These are phyloP conservation scores for Pilatotrama ljubarskyi DNA, from an alignment of 768 basidiomycete genomes.

Conservation along the genomic window DNA sequence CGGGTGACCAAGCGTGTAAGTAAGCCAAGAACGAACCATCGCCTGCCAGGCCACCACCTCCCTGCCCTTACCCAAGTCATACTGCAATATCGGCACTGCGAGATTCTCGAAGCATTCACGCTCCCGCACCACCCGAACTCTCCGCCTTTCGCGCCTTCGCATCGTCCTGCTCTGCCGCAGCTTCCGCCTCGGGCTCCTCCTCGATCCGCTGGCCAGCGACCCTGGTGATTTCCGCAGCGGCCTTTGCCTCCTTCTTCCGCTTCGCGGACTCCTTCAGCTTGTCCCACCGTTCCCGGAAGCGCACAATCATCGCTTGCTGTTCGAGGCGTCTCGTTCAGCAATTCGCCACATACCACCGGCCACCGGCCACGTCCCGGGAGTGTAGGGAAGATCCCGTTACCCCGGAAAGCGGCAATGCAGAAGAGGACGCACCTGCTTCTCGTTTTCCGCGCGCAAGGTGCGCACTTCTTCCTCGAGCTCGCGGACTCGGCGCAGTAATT, in stretches of 20 bases:
- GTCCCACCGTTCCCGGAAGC: slow-evolving; percentile 87
- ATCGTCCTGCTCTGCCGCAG: slow-evolving; percentile 43
- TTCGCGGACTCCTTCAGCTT: slow-evolving; percentile 87
- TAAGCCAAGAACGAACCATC: background rate
- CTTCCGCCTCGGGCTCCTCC: slow-evolving; percentile 66
- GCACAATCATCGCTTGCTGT: slow-evolving; percentile 80
- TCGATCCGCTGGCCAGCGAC: slow-evolving; percentile 67
- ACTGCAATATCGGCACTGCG: too few species aligned
- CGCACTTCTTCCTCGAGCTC: slow-evolving; percentile 83
- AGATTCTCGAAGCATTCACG: background rate
- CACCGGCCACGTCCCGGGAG: too few species aligned
- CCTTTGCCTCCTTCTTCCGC: slow-evolving; percentile 77
- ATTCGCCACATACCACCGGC: background rate
- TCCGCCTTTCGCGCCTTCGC: background rate
- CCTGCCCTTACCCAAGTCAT: too few species aligned
- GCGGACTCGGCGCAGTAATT: slow-evolving; percentile 51
- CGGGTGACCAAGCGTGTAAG: background rate
- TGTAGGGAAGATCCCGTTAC: too few species aligned
- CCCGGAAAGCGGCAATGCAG: background rate
- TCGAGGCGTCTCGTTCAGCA: slow-evolving; percentile 11
- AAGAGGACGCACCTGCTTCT: slow-evolving; percentile 65
- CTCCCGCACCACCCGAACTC: background rate
- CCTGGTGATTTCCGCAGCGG: slow-evolving; percentile 49
- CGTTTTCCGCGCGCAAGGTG: slow-evolving; percentile 64
- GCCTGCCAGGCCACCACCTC: too few species aligned